These are phyloP conservation scores for Zanthoxylum bungeanum DNA, from an alignment of 345 rosid genomes.

Conservation along the genomic window DNA sequence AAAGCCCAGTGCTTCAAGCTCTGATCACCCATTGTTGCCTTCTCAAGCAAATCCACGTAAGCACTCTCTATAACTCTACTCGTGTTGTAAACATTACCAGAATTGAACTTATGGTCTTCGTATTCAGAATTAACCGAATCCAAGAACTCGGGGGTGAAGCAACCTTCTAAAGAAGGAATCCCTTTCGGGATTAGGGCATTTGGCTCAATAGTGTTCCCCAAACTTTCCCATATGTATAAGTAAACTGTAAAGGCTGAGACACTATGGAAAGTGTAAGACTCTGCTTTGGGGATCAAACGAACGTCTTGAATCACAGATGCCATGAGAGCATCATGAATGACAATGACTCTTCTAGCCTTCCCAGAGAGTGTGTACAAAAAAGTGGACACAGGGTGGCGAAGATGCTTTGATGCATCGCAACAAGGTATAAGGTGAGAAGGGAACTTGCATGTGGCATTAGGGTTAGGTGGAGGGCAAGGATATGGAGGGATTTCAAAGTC, in stretches of 20 bases:
- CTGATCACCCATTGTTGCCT: not conserved
- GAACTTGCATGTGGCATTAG: conserved; percentile 30
- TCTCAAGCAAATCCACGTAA: conserved; percentile 30
- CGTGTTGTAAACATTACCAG: conserved; percentile 44
- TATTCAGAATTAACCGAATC: conserved; percentile 26
- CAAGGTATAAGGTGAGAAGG: conserved; percentile 45
- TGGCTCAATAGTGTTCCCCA: conserved; percentile 13
- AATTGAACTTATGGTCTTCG: not conserved
- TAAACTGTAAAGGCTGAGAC: conserved; percentile 34
- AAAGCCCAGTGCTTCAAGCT: conserved; percentile 33
- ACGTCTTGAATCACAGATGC: conserved; percentile 37
- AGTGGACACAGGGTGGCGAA: conserved; percentile 20
- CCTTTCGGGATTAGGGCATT: conserved; percentile 8
- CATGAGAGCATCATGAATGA: conserved; percentile 45
- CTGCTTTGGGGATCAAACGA: conserved; percentile 25
- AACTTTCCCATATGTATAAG: conserved; percentile 17
- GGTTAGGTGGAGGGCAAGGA: conserved; percentile 30
- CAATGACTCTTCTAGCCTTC: conserved; percentile 23
- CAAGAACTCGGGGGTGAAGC: conserved; percentile 34
- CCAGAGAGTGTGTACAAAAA: conserved; percentile 29
- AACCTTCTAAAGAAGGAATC: conserved; percentile 43
- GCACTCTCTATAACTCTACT: conserved; percentile 32
- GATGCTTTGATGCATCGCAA: conserved; percentile 30
- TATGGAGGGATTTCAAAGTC: conserved; percentile 33
- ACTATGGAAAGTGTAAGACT: conserved; percentile 41